A percentile compares a stretch with the other conserved stretches of the same genome.
Evolutionary conservation across 169 alveolate species (phyloP).

Genomic region (Cryptosporidium sp.): DNA sequence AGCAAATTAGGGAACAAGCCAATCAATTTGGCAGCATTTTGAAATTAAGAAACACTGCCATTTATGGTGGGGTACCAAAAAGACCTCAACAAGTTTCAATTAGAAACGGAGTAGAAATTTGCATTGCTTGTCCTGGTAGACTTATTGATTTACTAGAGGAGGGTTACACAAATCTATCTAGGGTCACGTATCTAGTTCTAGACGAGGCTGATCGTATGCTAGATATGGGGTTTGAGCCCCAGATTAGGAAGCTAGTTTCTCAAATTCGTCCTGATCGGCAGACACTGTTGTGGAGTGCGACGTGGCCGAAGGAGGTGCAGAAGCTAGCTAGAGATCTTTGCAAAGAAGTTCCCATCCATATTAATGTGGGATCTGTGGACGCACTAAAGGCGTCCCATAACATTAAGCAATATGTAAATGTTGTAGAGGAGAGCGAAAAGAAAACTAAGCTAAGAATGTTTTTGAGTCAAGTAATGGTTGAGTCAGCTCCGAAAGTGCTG

Average conservation of each 20-base stretch:
- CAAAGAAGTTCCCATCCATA: conserved; percentile 95
- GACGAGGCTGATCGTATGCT: conserved; percentile 99
- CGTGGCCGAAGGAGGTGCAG: conserved; percentile 98
- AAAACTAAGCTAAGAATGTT: conserved; percentile 61
- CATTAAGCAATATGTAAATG: conserved; percentile 89
- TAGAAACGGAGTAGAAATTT: conserved; percentile 95
- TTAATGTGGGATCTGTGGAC: conserved; percentile 93
- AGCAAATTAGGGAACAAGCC: conserved; percentile 95
- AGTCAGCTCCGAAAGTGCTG: conserved; percentile 81
- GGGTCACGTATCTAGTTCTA: conserved; percentile 97
- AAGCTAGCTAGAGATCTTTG: conserved; percentile 93
- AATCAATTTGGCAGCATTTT: conserved; percentile 89
- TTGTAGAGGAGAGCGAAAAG: conserved; percentile 83
- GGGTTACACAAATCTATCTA: conserved; percentile 90
- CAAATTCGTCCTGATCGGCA: conserved; percentile 93
- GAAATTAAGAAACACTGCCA: conserved; percentile 85
- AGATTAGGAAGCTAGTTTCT: conserved; percentile 92
- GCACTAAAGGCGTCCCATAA: conserved; percentile 92
- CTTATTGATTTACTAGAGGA: conserved; percentile 94
- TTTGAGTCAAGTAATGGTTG: conserved; percentile 68
- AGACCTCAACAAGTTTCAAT: conserved; percentile 87
- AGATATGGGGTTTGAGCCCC: conserved; percentile 99
- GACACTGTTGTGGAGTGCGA: conserved; percentile 98
- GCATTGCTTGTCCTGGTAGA: conserved; percentile 97
- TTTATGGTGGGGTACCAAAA: conserved; percentile 97